Conservation (phyloP, 345 rosid genomes). For the Pugionium cornutum region DNA sequence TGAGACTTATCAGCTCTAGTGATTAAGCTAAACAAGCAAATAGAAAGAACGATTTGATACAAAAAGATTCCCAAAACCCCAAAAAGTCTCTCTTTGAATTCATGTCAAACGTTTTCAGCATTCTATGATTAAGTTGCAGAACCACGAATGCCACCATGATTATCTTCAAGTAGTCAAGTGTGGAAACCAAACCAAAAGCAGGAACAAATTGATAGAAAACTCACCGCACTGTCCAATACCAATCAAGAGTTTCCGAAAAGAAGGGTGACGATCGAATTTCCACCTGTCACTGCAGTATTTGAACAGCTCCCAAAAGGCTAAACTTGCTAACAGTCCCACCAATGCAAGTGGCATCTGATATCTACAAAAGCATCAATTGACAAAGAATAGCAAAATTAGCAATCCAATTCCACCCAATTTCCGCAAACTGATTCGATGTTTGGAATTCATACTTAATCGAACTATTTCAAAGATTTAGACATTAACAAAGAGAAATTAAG, state of each 20-base stretch:
- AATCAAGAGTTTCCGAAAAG: constrained; percentile 49
- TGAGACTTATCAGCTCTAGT: background rate
- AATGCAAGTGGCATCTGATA: constrained; percentile 96
- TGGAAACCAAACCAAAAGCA: background rate
- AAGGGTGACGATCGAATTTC: constrained; percentile 66
- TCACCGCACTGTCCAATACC: constrained; percentile 76
- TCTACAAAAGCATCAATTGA: constrained; percentile 42
- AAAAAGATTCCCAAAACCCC: background rate
- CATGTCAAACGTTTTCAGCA: constrained; percentile 7
- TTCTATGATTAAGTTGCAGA: constrained; percentile 14
- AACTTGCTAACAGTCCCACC: constrained; percentile 71
- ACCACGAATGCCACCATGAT: background rate
- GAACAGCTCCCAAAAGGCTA: constrained; percentile 88
- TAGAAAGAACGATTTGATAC: background rate
- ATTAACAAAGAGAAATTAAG: background rate
- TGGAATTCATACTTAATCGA: background rate
- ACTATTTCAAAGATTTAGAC: constrained; percentile 11
- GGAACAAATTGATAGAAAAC: constrained; percentile 29
- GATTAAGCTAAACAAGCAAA: constrained; percentile 13
- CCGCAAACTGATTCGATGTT: background rate
- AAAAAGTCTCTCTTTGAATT: background rate
- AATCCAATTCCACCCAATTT: constrained; percentile 7
- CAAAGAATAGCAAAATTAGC: background rate
- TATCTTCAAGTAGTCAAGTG: too few relatives aligned
- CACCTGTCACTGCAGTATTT: constrained; percentile 66